Conservation (phyloP, 2,329 filamentous ascomycete genomes). For the Hypoxylon sp. region DNA sequence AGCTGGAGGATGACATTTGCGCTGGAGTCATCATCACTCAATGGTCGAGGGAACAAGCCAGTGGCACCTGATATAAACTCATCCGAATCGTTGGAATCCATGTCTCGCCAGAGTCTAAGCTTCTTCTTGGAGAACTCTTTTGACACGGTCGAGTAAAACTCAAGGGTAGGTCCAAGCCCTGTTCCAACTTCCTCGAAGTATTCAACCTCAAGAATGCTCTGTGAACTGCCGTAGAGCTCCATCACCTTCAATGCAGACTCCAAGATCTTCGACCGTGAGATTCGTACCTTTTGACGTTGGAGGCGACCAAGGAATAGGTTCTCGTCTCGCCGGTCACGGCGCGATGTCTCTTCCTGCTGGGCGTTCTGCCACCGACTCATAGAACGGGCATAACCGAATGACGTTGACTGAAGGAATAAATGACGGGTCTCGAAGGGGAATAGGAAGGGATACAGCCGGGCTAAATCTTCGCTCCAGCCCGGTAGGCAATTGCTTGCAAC, state of each 20-base stretch:
- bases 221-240: constrained; percentile 97
- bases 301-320: constrained; percentile 91
- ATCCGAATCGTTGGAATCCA: constrained; percentile 78
- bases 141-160: constrained; percentile 98
- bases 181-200: constrained; percentile 99
- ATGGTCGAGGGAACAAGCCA: constrained; percentile 91
- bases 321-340: constrained; percentile 89
- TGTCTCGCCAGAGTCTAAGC: constrained; percentile 95
- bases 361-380: constrained; percentile 98
- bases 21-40: constrained; percentile 84
- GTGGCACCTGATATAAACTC: constrained; percentile 89
- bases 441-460: constrained; percentile 93
- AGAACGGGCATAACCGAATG: constrained; percentile 96
- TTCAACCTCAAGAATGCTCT: constrained; percentile 95
- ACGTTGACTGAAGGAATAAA: constrained; percentile 96
- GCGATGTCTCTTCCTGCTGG: constrained; percentile 83
- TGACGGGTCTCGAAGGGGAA: constrained; percentile 99
- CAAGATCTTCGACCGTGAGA: constrained; percentile 92
- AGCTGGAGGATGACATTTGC: constrained; percentile 90
- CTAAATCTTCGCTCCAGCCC: constrained; percentile 95
- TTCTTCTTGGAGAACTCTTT: constrained; percentile 98
- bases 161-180: constrained; percentile 92
- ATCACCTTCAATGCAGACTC: constrained; percentile 99
- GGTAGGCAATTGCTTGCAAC: constrained; percentile 97
- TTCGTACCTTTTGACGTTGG: constrained; percentile 97